phyloP scores from a whole-genome alignment of 2,329 filamentous ascomycete genomes.

The Trichothecium roseum region DNA sequence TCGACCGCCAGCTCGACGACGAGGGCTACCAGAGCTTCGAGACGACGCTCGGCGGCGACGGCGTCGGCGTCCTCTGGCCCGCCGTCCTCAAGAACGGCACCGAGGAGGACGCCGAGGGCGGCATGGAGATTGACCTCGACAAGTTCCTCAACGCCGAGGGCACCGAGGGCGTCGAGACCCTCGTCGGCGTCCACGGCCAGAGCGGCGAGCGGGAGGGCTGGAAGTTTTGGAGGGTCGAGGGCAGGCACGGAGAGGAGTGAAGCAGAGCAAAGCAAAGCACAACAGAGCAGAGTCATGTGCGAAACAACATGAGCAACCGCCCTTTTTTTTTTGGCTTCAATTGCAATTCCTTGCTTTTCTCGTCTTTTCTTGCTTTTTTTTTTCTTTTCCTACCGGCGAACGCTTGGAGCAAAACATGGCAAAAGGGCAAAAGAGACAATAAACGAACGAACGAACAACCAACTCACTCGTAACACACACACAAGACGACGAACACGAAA shows the following conservation, averaged over 20 bases:
- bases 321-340: too few relatives aligned
- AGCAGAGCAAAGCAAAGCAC: slow-evolving; percentile 1
- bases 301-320: too few relatives aligned
- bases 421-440: too few relatives aligned
- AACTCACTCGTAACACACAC: not conserved
- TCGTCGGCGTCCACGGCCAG: slow-evolving; percentile 70
- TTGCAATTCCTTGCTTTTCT: too few relatives aligned
- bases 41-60: slow-evolving; percentile 84
- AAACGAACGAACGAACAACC: too few relatives aligned
- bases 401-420: too few relatives aligned
- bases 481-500: not conserved
- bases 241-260: slow-evolving; percentile 11
- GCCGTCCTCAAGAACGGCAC: slow-evolving; percentile 79
- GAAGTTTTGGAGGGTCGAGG: slow-evolving; percentile 74
- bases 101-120: slow-evolving; percentile 67
- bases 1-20: slow-evolving; percentile 54
- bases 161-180: slow-evolving; percentile 71
- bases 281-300: too few relatives aligned
- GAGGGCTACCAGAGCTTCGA: slow-evolving; percentile 80
- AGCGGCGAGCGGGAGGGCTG: slow-evolving; percentile 65
- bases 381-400: too few relatives aligned
- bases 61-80: slow-evolving; percentile 88
- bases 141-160: slow-evolving; percentile 72
- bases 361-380: too few relatives aligned
- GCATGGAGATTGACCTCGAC: slow-evolving; percentile 88